Percentiles rank a stretch among this genome's conserved stretches.
Evolutionary conservation across 2,329 filamentous ascomycete genomes (phyloP).

Genomic region (Aspergillus udagawae): DNA sequence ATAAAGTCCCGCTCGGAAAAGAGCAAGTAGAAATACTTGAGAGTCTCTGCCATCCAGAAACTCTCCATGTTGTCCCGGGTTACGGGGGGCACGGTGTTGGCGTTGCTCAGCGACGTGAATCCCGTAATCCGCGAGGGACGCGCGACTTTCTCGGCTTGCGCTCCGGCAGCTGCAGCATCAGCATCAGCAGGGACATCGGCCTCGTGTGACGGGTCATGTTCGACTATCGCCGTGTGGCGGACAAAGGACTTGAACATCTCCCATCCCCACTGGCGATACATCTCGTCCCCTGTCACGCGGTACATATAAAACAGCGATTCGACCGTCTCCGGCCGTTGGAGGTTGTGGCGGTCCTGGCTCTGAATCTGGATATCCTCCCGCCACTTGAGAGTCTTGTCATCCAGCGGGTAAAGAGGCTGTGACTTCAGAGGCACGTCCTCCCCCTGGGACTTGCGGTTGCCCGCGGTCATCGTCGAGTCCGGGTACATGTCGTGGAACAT

Average conservation of each 20-base stretch:
- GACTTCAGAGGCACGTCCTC: constrained; percentile 35
- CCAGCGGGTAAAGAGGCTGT: constrained; percentile 27
- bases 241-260: constrained; percentile 94
- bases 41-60: constrained; percentile 96
- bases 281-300: constrained; percentile 86
- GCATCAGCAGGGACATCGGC: constrained; percentile 12
- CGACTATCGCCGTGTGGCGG: constrained; percentile 74
- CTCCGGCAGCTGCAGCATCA: not conserved
- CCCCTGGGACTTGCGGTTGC: constrained; percentile 27
- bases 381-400: constrained; percentile 50
- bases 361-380: constrained; percentile 76
- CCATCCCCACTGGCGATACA: constrained; percentile 96
- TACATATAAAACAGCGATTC: constrained; percentile 98
- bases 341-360: constrained; percentile 79
- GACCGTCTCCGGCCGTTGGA: constrained; percentile 94
- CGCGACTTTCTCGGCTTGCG: not conserved
- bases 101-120: constrained; percentile 77
- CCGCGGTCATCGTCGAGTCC: constrained; percentile 25
- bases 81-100: constrained; percentile 65
- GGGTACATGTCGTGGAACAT: constrained; percentile 39
- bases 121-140: constrained; percentile 46
- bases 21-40: constrained; percentile 96
- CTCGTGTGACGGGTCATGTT: constrained; percentile 47
- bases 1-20: constrained; percentile 82
- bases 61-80: constrained; percentile 93